Evolutionary conservation across 2,329 filamentous ascomycete species (phyloP), one percentile per base, ranked within the genome.

Genomic region (Coniella lustricola): DNA sequence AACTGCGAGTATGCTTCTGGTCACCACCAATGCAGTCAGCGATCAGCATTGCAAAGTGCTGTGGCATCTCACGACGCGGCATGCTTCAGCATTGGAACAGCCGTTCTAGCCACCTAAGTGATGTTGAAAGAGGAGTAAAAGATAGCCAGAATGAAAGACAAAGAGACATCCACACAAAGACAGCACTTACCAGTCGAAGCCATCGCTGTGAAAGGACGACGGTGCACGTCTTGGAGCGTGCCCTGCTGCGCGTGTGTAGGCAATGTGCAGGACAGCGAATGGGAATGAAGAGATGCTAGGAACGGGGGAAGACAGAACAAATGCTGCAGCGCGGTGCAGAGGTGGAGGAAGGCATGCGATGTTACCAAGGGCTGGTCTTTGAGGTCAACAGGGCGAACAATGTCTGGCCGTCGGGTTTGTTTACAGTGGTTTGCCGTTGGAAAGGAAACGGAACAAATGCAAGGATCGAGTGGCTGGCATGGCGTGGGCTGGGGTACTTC

Each of bases 1-100:
- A 53, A 53, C 44, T 44, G 48, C 44, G 50, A 40, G 34, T 44
- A 53, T 40, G 48, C 50, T 44, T 53, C 50, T 53, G 48, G n/a
- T n/a, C 44, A 14, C 47, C 16, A 40, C 17, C n/a, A 44, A 50
- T 44, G 50, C 35, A 32, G 47, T 32, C 22, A 20, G 35, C 16
- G 18, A 14, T 21, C 5, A 25, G n/a, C n/a, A n/a, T n/a, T n/a
- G n/a, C n/a, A n/a, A n/a, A n/a, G n/a, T n/a, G n/a, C n/a, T n/a
- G n/a, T n/a, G n/a, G n/a, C n/a, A n/a, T n/a, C n/a, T n/a, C n/a
- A n/a, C n/a, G n/a, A n/a, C n/a, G n/a, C n/a, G n/a, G n/a, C n/a
- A n/a, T n/a, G n/a, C 29, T n/a, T n/a, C 12, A 33, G 7, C 14
- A 10, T 16, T 22, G 38, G 18, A 29, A 42, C 22, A 14, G 25